Base-by-base conservation (phyloP, 306 rosid species). In the Hippophae tibetana region DNA sequence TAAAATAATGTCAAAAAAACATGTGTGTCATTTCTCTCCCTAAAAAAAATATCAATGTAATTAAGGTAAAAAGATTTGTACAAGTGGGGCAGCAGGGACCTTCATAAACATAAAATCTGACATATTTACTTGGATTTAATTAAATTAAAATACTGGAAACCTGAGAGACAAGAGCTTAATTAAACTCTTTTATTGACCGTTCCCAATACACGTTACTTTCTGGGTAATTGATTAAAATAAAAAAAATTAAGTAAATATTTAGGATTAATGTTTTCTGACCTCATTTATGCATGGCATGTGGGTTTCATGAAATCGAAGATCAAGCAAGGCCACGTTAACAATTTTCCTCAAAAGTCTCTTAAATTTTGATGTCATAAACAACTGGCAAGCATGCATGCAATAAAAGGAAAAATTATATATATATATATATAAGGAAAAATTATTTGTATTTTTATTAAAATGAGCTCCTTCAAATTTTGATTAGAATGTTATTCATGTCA, bases 381-480 rank as follows among this genome's bases (percentile, higher is more conserved):
- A 50, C 68, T 63, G 68, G 59, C 52, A 53, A 41, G 50, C 68
- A 63, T 18, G 68, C 49, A 7, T n/a, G n/a, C n/a, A n/a, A n/a
- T n/a, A n/a, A n/a, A n/a, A n/a, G n/a, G n/a, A n/a, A n/a, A n/a
- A n/a, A n/a, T n/a, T n/a, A n/a, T n/a, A n/a, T n/a, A n/a, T n/a
- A n/a, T n/a, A n/a, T n/a, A n/a, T n/a, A 43, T 48, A 7, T 2
- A 2, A 6, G 12, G 13, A 18, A 18, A 18, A 18, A 18, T 48
- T 48, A 10, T 10, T 12, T 10, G 13, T 7, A 9, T 11, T 0
- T 48, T 10, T 18, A 9, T 48, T 48, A n/a, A 5, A 5, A n/a
- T 5, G 13, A 9, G 5, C 13, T 48, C 12, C 11, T 48, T 48
- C 6, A 10, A 6, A 9, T 47, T 48, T 1, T 11, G 13, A 8